Base-by-base conservation (phyloP, 1,284 basidiomycete species). In the Sanghuangporus baumii region DNA sequence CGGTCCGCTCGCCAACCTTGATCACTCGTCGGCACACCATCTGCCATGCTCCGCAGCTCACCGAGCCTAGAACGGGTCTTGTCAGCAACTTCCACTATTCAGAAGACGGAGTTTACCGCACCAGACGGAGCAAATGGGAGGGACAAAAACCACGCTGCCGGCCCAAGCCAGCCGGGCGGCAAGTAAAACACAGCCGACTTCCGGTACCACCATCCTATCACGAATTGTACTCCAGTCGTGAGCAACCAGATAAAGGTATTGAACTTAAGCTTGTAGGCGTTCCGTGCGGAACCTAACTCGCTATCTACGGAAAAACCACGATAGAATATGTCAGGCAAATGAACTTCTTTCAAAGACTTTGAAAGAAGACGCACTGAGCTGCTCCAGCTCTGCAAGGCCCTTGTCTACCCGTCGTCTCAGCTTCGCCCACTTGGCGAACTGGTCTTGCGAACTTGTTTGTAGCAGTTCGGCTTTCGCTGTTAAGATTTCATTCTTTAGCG, bases 381-480 rank as follows among this genome's bases (percentile, higher is more conserved):
- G 90, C 77, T 99, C 96, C n/a, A 99, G 80, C 57, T 98, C 94
- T 36, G 86, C 84, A n/a, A 97, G 74, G 5, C 90, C 91, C 75
- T 97, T 98, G 77, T 99, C 97, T 38, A 98, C 87, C 68, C 85
- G 92, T 66, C 97, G 78, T 70, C 92, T 80, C 69, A 99, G 77
- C 78, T 95, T 96, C 51, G 96, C 96, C 97, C 97, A 99, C 77
- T 95, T 98, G 16, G 96, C 93, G 74, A 99, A 99, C 73, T 99
- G 91, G 72, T 98, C 96, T 73, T 99, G 96, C 12, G 94, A 92
- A 69, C 91, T 94, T 36, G 96, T 99, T 71, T 88, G 86, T 63
- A 89, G 76, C 8, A 99, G 84, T 73, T 98, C 92, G 43, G 91
- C 84, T 77, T 96, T 96, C 57, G 86, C 88, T 37, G 79, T 74